phyloP scores from a whole-genome alignment of 2,329 filamentous ascomycete genomes.

The Fusarium pseudonygamai region DNA sequence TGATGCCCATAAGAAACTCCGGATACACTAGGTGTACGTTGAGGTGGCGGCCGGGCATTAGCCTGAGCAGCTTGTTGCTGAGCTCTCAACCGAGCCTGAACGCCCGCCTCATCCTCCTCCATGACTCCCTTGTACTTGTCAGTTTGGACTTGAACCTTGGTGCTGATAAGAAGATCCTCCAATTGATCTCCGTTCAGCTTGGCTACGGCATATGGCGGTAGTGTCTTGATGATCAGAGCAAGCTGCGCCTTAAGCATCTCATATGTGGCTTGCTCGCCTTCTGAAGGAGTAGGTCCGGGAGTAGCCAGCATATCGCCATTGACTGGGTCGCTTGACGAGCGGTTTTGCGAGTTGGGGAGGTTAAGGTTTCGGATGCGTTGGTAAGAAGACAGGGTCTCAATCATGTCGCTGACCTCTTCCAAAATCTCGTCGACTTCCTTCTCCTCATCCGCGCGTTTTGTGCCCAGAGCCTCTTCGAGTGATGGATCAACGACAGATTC shows the following conservation, averaged over 20 bases:
- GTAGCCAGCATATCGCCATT: slow-evolving; percentile 74
- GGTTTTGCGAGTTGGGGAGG: slow-evolving; percentile 70
- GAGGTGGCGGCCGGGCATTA: slow-evolving; percentile 49
- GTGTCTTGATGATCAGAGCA: slow-evolving; percentile 73
- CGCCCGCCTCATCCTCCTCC: slow-evolving; percentile 80
- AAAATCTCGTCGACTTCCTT: slow-evolving; percentile 77
- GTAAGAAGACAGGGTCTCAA: slow-evolving; percentile 80
- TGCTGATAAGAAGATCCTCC: slow-evolving; percentile 84
- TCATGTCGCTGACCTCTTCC: slow-evolving; percentile 76
- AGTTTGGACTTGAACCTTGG: slow-evolving; percentile 76
- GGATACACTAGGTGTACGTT: slow-evolving; percentile 52
- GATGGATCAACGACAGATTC: slow-evolving; percentile 66
- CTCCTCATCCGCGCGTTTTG: slow-evolving; percentile 67
- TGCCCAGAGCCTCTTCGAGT: slow-evolving; percentile 62
- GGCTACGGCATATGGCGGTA: slow-evolving; percentile 87
- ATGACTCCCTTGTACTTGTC: slow-evolving; percentile 81
- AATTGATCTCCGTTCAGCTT: slow-evolving; percentile 87
- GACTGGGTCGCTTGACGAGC: slow-evolving; percentile 69
- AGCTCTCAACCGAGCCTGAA: slow-evolving; percentile 60
- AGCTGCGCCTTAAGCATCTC: slow-evolving; percentile 80
- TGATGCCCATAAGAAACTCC: slow-evolving; percentile 57
- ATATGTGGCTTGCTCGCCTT: slow-evolving; percentile 70
- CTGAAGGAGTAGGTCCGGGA: slow-evolving; percentile 73
- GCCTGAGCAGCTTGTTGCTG: slow-evolving; percentile 48
- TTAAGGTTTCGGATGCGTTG: slow-evolving; percentile 81